phyloP scores from a whole-genome alignment of 1,284 basidiomycete species.

The Sanghuangporus weigelae region DNA sequence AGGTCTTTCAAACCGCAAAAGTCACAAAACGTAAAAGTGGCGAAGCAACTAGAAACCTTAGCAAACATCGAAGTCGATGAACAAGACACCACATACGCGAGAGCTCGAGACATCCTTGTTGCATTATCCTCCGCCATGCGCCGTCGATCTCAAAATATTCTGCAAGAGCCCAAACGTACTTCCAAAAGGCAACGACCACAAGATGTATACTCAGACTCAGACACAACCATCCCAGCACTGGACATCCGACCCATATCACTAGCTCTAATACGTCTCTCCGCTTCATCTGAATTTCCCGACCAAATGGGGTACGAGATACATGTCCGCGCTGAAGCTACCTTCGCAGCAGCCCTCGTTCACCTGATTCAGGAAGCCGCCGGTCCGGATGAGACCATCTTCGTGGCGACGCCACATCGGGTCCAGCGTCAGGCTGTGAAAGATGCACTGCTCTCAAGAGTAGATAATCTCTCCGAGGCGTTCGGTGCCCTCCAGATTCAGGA shows the following conservation, averaged over 20 bases:
- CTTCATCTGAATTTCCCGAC: constrained; percentile 26
- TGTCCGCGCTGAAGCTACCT: constrained; percentile 40
- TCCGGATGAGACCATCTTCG: constrained; percentile 40
- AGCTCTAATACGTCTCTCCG: constrained; percentile 34
- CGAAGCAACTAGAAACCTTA: constrained; percentile 27
- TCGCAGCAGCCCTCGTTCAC: constrained; percentile 38
- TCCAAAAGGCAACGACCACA: background rate
- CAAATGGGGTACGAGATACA: constrained; percentile 39
- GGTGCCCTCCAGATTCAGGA: constrained; percentile 7
- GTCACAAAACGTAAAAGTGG: constrained; percentile 35
- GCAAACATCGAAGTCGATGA: constrained; percentile 23
- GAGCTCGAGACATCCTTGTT: constrained; percentile 13
- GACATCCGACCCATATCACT: constrained; percentile 32
- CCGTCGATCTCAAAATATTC: constrained; percentile 3
- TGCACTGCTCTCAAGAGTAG: constrained; percentile 25
- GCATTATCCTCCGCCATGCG: constrained; percentile 18
- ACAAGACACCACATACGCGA: constrained; percentile 5
- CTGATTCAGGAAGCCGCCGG: constrained; percentile 31
- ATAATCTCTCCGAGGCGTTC: constrained; percentile 17
- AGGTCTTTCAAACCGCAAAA: constrained; percentile 43
- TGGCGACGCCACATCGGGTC: constrained; percentile 44
- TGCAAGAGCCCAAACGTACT: background rate
- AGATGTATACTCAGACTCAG: background rate
- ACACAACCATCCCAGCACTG: background rate
- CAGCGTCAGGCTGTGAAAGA: constrained; percentile 43